phyloP scores from a whole-genome alignment of 192 early-diverging fungal species.

The Coemansia aciculifera region DNA sequence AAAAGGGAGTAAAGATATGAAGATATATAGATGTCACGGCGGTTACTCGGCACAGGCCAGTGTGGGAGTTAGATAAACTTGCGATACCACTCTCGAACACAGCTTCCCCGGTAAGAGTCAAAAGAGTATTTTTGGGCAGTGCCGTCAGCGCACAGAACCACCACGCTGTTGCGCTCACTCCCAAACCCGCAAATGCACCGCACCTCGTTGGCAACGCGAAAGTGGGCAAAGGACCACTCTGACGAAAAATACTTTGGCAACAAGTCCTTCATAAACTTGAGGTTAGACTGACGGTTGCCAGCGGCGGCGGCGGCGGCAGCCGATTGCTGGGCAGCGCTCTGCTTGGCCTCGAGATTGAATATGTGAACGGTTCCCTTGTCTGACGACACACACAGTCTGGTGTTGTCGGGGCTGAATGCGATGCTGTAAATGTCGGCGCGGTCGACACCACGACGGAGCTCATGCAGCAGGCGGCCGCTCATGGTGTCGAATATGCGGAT shows the following conservation, averaged over 20 bases:
- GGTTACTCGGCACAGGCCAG: no score
- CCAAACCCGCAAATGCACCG: constrained; percentile 84
- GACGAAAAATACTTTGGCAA: constrained; percentile 95
- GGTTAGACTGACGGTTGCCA: constrained; percentile 58
- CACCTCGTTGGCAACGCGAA: constrained; percentile 71
- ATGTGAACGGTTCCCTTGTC: constrained; percentile 94
- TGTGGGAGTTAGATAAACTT: constrained; percentile 38
- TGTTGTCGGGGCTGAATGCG: constrained; percentile 80
- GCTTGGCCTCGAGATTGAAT: constrained; percentile 74
- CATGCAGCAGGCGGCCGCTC: constrained; percentile 72
- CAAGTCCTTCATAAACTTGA: constrained; percentile 76
- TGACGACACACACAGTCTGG: constrained; percentile 77
- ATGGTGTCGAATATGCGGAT: constrained; percentile 84
- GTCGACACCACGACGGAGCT: constrained; percentile 87
- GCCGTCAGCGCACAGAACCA: constrained; percentile 86
- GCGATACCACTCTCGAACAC: constrained; percentile 55
- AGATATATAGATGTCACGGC: neutral
- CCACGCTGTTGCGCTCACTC: constrained; percentile 70
- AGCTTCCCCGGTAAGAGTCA: constrained; percentile 62
- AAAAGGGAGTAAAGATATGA: neutral
- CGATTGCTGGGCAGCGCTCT: constrained; percentile 14
- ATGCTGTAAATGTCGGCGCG: constrained; percentile 86
- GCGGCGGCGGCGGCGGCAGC: constrained; percentile 22
- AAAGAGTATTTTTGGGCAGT: constrained; percentile 83
- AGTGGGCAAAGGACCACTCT: constrained; percentile 91